phyloP scores from a whole-genome alignment of 352 stramenopile species.

The Lagenidium giganteum region DNA sequence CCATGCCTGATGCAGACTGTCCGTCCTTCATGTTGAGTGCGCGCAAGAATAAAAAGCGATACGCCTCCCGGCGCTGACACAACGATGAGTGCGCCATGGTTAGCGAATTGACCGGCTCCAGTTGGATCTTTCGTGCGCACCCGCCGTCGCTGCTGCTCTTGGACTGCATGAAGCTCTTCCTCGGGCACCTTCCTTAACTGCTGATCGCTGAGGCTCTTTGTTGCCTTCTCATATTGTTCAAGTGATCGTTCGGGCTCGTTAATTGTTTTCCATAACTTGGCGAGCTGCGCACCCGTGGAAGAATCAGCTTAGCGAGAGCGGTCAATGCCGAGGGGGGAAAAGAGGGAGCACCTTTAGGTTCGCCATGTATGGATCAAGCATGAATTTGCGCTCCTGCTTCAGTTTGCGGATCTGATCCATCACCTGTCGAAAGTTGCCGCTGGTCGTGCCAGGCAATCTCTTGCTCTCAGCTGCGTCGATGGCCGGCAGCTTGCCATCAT shows the following conservation, averaged over 20 bases:
- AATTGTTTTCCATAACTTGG: conserved; percentile 45
- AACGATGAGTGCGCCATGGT: background rate
- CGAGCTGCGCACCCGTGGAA: conserved; percentile 26
- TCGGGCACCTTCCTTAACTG: conserved; percentile 19
- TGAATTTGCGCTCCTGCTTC: conserved; percentile 26
- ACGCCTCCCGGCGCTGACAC: conserved; percentile 30
- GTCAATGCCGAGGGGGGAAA: background rate
- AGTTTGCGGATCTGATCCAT: conserved; percentile 39
- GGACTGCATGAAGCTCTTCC: conserved; percentile 21
- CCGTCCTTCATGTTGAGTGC: conserved; percentile 29
- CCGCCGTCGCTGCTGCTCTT: conserved; percentile 36
- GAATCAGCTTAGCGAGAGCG: too few relatives aligned
- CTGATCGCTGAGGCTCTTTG: conserved; percentile 27
- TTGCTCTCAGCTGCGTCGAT: conserved; percentile 3
- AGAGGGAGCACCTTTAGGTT: conserved; percentile 41
- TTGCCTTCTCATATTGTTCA: conserved; percentile 48
- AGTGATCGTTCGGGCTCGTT: conserved; percentile 40
- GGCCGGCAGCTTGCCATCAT: conserved; percentile 7
- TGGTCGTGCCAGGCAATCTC: background rate
- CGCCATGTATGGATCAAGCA: conserved; percentile 40
- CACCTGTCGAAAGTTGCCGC: conserved; percentile 26
- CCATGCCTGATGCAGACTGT: too few relatives aligned
- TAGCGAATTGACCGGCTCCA: background rate
- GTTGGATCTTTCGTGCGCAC: too few relatives aligned
- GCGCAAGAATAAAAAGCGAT: conserved; percentile 41